These are phyloP conservation scores for Ogataea populi-albae DNA, from an alignment of 805 yeast species.

Conservation along the genomic window DNA sequence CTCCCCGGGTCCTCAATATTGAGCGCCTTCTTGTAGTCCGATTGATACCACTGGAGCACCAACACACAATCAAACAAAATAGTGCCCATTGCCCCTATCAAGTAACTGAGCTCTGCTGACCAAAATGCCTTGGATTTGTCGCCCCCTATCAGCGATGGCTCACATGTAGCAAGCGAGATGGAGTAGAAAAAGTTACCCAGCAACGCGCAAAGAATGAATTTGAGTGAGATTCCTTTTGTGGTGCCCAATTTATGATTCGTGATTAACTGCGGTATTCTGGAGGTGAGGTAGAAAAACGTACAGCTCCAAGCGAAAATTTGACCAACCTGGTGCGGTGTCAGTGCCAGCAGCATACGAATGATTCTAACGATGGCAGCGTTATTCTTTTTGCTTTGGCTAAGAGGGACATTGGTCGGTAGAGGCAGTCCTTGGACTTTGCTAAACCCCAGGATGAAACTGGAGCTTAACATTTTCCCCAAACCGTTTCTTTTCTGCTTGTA, in stretches of 20 bases:
- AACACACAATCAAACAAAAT: constrained; percentile 44
- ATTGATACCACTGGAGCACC: constrained; percentile 41
- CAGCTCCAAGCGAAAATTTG: constrained; percentile 49
- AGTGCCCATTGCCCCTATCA: constrained; percentile 53
- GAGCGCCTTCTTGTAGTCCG: constrained; percentile 22
- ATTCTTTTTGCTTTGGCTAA: constrained; percentile 10
- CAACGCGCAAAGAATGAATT: constrained; percentile 48
- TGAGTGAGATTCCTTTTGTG: constrained; percentile 50
- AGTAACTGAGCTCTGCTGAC: constrained; percentile 35
- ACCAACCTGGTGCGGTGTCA: constrained; percentile 23
- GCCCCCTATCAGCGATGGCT: constrained; percentile 38
- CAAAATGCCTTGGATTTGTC: constrained; percentile 39
- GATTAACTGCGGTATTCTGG: constrained; percentile 51
- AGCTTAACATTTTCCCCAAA: constrained; percentile 23
- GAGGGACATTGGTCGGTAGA: constrained; percentile 6
- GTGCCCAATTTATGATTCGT: constrained; percentile 45
- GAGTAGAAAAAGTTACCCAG: constrained; percentile 51
- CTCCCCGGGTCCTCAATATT: constrained; percentile 2
- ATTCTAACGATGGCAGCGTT: constrained; percentile 24
- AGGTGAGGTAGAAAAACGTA: constrained; percentile 44
- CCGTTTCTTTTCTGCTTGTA: constrained; percentile 12
- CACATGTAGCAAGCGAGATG: constrained; percentile 43
- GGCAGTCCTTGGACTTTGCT: constrained; percentile 29
- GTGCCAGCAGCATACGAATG: constrained; percentile 13
- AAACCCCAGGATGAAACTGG: constrained; percentile 31